Conservation (phyloP, 306 rosid genomes). For the Abrus pulchellus region DNA sequence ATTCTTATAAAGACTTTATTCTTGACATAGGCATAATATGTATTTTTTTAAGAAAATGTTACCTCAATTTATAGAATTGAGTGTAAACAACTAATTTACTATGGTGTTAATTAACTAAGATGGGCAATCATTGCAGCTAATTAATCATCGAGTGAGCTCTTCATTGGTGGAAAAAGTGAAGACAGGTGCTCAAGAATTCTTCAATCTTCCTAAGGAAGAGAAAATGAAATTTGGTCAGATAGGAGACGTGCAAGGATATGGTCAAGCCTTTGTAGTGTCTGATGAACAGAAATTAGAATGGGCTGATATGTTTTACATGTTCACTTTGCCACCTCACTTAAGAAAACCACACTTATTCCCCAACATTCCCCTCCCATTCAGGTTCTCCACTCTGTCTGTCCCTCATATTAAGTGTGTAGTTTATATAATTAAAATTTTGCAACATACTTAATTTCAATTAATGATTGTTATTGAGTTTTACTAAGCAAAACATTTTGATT, state of each 20-base stretch:
- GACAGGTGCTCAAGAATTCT: slow-evolving; percentile 24
- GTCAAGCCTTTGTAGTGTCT: slow-evolving; percentile 60
- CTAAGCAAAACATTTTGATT: neutral
- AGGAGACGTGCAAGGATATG: slow-evolving; percentile 54
- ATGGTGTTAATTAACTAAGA: neutral
- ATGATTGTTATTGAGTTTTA: neutral
- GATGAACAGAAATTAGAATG: slow-evolving; percentile 65
- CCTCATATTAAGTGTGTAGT: too few relatives aligned
- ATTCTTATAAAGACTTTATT: too few relatives aligned
- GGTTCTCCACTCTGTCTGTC: slow-evolving; percentile 8
- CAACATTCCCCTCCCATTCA: slow-evolving; percentile 53
- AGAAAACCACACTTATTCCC: slow-evolving; percentile 63
- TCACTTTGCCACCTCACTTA: slow-evolving; percentile 44
- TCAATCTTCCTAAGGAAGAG: slow-evolving; percentile 33
- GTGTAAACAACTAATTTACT: neutral
- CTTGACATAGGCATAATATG: too few relatives aligned
- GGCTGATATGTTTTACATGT: slow-evolving; percentile 50
- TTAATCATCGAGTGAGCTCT: slow-evolving; percentile 32
- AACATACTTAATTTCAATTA: too few relatives aligned
- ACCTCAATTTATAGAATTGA: too few relatives aligned
- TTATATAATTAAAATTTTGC: too few relatives aligned
- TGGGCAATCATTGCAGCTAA: neutral
- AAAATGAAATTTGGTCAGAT: neutral
- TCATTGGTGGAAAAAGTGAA: slow-evolving; percentile 35
- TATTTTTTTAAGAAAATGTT: too few relatives aligned